These are phyloP conservation scores for Calocybe indica DNA, from an alignment of 768 basidiomycete genomes.

Conservation along the genomic window DNA sequence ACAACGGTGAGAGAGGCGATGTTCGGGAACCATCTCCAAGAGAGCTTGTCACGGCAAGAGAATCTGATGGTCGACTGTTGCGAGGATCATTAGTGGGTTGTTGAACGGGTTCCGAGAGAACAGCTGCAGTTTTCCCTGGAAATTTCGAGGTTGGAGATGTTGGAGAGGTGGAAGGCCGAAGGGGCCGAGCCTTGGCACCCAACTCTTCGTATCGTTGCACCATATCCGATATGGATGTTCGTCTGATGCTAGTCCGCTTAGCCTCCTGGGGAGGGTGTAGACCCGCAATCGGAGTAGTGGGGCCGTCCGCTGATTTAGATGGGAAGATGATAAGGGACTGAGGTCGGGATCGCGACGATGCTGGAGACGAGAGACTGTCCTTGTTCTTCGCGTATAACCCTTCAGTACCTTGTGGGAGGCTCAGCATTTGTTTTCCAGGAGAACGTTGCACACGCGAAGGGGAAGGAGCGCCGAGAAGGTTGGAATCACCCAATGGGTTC, in stretches of 20 bases:
- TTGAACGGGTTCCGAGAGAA: too few species aligned
- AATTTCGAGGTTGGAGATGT: constrained; percentile 19
- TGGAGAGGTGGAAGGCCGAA: constrained; percentile 17
- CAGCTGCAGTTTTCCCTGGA: constrained; percentile 1
- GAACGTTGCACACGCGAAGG: background rate
- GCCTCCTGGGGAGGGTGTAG: constrained; percentile 27
- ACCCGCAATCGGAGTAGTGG: constrained; percentile 13
- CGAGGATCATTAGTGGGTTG: too few species aligned
- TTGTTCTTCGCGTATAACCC: background rate
- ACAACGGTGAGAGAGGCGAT: too few species aligned
- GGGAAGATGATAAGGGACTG: constrained; percentile 81
- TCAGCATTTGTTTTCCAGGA: constrained; percentile 6
- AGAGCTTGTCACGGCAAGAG: too few species aligned
- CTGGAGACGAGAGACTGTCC: constrained; percentile 17
- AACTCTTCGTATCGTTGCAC: constrained; percentile 79
- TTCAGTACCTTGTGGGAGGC: background rate
- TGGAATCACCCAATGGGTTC: background rate
- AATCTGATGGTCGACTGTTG: too few species aligned
- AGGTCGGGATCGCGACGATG: constrained; percentile 53
- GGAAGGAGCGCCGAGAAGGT: background rate
- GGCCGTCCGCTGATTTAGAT: constrained; percentile 38
- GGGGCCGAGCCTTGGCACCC: constrained; percentile 28
- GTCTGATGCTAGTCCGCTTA: constrained; percentile 37
- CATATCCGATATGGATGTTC: constrained; percentile 83
- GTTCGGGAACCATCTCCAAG: too few species aligned